Evolutionary conservation across 1,139 yeast genomes (phyloP).

Genomic region (Zygoascus sp.): DNA sequence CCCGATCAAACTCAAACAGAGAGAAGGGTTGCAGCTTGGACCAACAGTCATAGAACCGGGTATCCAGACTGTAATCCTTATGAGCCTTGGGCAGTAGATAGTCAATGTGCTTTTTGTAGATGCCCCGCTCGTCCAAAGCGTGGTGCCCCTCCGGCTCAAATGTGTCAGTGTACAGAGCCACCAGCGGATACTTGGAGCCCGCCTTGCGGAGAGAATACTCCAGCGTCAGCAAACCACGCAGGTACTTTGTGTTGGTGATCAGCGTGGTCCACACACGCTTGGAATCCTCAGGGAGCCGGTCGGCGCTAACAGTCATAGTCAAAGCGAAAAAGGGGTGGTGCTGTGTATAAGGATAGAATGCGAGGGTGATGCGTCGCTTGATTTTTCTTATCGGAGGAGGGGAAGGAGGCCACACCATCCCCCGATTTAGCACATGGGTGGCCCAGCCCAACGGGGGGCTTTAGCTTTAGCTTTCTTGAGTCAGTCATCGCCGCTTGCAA

Average conservation of each 20-base stretch:
- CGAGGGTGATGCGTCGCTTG: too few relatives aligned
- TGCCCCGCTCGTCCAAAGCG: constrained; percentile 38
- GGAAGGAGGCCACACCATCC: too few relatives aligned
- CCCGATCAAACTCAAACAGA: constrained; percentile 44
- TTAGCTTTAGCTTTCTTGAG: too few relatives aligned
- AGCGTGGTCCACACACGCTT: constrained; percentile 49
- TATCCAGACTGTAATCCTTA: constrained; percentile 44
- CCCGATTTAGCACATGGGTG: too few relatives aligned
- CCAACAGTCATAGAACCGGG: constrained; percentile 56
- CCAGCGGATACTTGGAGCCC: constrained; percentile 45
- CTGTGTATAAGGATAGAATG: too few relatives aligned
- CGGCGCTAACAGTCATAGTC: constrained; percentile 7
- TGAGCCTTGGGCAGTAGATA: constrained; percentile 41
- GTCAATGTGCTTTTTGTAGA: constrained; percentile 41
- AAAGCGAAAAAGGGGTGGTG: background rate
- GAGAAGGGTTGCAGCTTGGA: constrained; percentile 51
- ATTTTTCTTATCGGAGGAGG: too few relatives aligned
- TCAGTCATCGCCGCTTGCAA: too few relatives aligned
- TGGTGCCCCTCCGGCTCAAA: constrained; percentile 40
- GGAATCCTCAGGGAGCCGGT: constrained; percentile 16
- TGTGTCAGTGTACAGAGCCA: constrained; percentile 48
- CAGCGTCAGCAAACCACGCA: constrained; percentile 48
- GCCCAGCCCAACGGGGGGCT: too few relatives aligned
- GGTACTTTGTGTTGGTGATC: constrained; percentile 46
- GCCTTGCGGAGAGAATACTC: constrained; percentile 42